Base-by-base conservation (phyloP, 202 grass and related monocot species). In the Zizania palustris region DNA sequence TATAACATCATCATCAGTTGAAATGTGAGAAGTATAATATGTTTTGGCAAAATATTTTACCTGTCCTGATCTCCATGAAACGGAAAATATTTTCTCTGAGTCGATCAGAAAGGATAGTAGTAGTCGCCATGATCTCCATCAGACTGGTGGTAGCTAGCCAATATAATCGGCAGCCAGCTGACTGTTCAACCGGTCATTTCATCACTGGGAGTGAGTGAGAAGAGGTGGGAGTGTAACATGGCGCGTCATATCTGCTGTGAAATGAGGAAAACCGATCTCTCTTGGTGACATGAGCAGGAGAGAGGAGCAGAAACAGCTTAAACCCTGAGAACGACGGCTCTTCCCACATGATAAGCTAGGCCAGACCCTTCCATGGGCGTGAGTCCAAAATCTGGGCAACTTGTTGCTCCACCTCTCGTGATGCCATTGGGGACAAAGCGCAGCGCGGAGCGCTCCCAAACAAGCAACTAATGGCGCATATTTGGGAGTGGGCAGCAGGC, bases 321-420 rank as follows among this genome's bases (percentile, higher is more conserved):
- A 69, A 71, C 54, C 22, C 72, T 61, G 86, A 92, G 81, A 86
- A 78, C 18, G 78, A 92, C 20, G 11, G 16, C 35, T 80, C 80
- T 83, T 88, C 81, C 65, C 53, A 49, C 28, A 86, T 75, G 85
- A 85, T 72, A 84, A 84, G n/a, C n/a, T n/a, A n/a, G 61, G 39
- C 63, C 80, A 80, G 72, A 58, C 68, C 41, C 48, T 67, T 85
- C 84, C 87, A 93, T 8, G 3, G 38, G 88, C 35, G 74, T 53
- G 55, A 69, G 7, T 65, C 91, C 86, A 88, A 93, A 88, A 71
- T 72, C 80, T 82, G 88, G 65, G 91, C 79, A 81, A 78, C 66
- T 93, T 85, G 74, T 88, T 79, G 77, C 86, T 73, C 74, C 72
- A 62, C 45, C 60, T 83, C 91, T 74, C 91, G 91, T 93, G 91